Percentiles rank a stretch among this genome's conserved stretches.
Evolutionary conservation across 768 basidiomycete species (phyloP).

Genomic region (Cytidiella melzeri): DNA sequence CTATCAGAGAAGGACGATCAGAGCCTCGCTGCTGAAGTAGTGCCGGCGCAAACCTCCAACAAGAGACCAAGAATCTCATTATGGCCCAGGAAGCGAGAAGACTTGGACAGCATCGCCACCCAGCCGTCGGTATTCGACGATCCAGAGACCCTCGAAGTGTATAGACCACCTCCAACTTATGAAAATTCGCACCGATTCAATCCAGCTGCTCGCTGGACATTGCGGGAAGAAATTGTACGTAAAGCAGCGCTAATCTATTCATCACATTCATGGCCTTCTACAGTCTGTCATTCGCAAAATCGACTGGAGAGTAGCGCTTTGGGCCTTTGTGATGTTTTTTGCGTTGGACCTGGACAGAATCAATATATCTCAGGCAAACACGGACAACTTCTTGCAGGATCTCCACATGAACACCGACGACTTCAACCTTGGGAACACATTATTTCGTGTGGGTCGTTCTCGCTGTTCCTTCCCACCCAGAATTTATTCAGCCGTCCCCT

Average conservation of each 20-base stretch:
- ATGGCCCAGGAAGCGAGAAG: conserved; percentile 13
- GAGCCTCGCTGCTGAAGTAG: background rate
- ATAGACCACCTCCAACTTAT: conserved; percentile 46
- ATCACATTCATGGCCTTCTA: background rate
- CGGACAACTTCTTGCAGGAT: conserved; percentile 63
- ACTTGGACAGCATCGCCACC: conserved; percentile 51
- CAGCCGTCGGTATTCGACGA: conserved; percentile 61
- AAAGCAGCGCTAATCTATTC: background rate
- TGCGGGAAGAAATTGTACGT: conserved; percentile 55
- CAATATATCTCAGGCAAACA: conserved; percentile 62
- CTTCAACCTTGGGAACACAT: conserved; percentile 57
- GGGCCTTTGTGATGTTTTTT: conserved; percentile 62
- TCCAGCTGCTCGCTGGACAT: conserved; percentile 62
- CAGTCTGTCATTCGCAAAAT: conserved; percentile 53
- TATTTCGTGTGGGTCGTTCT: conserved; percentile 39
- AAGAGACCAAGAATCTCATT: background rate
- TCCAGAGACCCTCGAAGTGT: conserved; percentile 40
- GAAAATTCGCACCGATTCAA: conserved; percentile 65
- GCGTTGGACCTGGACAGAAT: conserved; percentile 50
- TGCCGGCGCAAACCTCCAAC: background rate
- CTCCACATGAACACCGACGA: conserved; percentile 56
- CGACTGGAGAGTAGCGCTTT: conserved; percentile 53
- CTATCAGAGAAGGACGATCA: conserved; percentile 8
- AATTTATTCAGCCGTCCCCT: background rate
- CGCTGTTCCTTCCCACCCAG: background rate